Evolutionary conservation across 2,329 filamentous ascomycete genomes (phyloP).

Genomic region (Cercospora sp.): DNA sequence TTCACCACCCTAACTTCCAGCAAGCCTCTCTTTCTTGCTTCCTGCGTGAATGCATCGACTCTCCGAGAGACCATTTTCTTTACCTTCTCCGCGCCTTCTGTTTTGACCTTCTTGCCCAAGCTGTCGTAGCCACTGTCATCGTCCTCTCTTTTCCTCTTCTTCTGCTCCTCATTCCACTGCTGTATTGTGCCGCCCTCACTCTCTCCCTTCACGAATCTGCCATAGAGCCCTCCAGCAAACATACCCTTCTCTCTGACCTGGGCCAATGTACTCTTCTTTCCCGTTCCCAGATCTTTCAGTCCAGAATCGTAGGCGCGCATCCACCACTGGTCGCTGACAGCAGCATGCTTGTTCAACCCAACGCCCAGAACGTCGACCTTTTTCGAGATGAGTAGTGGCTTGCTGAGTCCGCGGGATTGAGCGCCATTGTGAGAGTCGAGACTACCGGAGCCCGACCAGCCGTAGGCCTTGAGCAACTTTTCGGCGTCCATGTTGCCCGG

Average conservation of each 20-base stretch:
- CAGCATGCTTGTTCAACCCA: conserved; percentile 69
- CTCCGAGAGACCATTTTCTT: conserved; percentile 12
- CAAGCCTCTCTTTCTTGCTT: conserved; percentile 15
- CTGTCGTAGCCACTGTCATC: conserved; percentile 11
- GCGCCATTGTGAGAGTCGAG: conserved; percentile 67
- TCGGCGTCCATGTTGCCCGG: conserved; percentile 70
- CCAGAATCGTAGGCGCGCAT: conserved; percentile 90
- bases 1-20: conserved; percentile 14
- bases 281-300: conserved; percentile 70
- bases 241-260: conserved; percentile 50
- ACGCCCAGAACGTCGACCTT: conserved; percentile 81
- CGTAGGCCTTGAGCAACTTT: conserved; percentile 78
- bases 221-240: conserved; percentile 66
- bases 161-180: conserved; percentile 18
- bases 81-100: conserved; percentile 4
- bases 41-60: conserved; percentile 12
- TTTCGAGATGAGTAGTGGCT: conserved; percentile 78
- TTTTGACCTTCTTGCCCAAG: conserved; percentile 25
- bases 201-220: conserved; percentile 81
- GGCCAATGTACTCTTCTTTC: conserved; percentile 58
- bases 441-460: conserved; percentile 86
- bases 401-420: conserved; percentile 68
- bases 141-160: conserved; percentile 20
- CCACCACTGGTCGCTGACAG: conserved; percentile 88
- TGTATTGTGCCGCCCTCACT: conserved; percentile 70